These are phyloP conservation scores for Pycnococcus provasolii DNA, from an alignment of 139 green algal genomes.

Conservation along the genomic window DNA sequence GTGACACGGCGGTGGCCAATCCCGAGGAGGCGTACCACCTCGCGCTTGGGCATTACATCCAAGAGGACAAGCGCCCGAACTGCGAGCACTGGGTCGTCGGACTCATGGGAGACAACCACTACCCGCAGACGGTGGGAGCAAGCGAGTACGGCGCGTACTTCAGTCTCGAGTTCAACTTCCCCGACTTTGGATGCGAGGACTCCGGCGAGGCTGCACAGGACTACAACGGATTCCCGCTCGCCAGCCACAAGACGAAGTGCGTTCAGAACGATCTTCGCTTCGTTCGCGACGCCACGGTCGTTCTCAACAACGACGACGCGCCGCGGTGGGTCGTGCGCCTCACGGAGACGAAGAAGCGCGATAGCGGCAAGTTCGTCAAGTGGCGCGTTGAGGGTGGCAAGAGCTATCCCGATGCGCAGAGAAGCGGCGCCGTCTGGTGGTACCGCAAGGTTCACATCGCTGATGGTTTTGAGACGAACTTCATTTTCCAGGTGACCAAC, in stretches of 20 bases:
- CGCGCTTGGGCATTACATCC: conserved; percentile 3
- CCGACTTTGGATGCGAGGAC: conserved; percentile 19
- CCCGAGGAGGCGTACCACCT: conserved; percentile 9
- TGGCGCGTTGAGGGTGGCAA: conserved; percentile 4
- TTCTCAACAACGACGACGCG: conserved; percentile 9
- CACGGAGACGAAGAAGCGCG: conserved; percentile 20
- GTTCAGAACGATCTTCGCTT: conserved; percentile 20
- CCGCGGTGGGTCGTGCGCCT: conserved; percentile 17
- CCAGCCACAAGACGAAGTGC: conserved; percentile 17
- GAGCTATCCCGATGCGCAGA: conserved; percentile 11
- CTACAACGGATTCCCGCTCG: conserved; percentile 5
- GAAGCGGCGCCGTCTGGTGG: conserved; percentile 22
- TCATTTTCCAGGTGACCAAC: conserved; percentile 19
- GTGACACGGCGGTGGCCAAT: not conserved
- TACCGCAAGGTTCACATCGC: conserved; percentile 22
- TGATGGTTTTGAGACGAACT: conserved; percentile 25
- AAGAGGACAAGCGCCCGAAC: conserved; percentile 10
- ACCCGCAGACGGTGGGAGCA: conserved; percentile 20
- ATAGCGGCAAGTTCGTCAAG: not conserved
- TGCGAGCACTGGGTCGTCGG: conserved; percentile 13
- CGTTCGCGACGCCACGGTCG: conserved; percentile 17
- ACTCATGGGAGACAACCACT: conserved; percentile 23
- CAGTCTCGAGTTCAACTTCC: conserved; percentile 24
- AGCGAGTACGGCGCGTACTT: conserved; percentile 18
- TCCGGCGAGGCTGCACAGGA: not conserved